Evolutionary conservation across 257 asterid species (phyloP).

Genomic region (Solanum piurae): DNA sequence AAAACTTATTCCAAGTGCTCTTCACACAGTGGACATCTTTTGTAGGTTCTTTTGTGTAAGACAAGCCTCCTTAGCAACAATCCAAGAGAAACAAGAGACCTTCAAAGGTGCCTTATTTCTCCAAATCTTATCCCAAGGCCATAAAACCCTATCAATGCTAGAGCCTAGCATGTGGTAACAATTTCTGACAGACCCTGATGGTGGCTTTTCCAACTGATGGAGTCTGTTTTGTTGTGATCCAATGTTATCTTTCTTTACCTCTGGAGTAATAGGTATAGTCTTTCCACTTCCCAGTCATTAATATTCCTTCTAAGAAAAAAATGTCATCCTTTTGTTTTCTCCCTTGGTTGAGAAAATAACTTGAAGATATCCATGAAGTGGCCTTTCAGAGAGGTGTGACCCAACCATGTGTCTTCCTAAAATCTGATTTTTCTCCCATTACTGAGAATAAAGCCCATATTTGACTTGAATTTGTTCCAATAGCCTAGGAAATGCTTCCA

Average conservation of each 20-base stretch:
- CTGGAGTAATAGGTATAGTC: neutral
- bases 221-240: neutral
- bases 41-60: neutral
- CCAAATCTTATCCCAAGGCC: neutral
- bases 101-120: neutral
- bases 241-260: neutral
- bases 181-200: neutral
- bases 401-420: neutral
- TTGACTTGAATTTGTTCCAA: neutral
- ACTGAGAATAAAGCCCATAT: neutral
- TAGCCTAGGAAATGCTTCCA: neutral
- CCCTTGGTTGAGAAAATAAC: neutral
- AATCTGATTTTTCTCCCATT: neutral
- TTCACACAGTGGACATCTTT: neutral
- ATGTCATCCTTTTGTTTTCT: neutral
- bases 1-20: neutral
- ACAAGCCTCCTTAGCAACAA: neutral
- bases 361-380: neutral
- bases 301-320: neutral
- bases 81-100: neutral
- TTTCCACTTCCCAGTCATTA: neutral
- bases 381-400: neutral
- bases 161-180: neutral
- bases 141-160: neutral
- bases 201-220: neutral